Base-by-base conservation (phyloP, 768 basidiomycete species). In the Agaricus blazei region DNA sequence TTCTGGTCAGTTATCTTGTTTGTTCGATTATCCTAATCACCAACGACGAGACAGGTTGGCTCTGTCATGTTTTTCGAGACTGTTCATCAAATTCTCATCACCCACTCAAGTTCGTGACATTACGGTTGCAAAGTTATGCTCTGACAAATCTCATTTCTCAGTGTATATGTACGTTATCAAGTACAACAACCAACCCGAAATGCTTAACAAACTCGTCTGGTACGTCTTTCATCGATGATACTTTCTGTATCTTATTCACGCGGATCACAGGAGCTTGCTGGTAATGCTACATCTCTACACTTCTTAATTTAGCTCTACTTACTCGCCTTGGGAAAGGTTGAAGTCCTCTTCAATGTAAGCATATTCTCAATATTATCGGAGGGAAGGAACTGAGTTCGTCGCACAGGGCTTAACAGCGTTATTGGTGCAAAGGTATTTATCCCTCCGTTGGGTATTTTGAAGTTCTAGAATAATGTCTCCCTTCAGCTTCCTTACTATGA, bases 11-110 rank as follows among this genome's bases (percentile, higher is more conserved):
- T 65, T 29, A 24, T 40, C 19, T 14, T 9, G 23, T 19, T 36
- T 11, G 15, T 15, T 9, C 3, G 12, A 5, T 42, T 24, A 1
- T 27, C 28, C 7, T n/a, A 29, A 12, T 11, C 9, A 14, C 45
- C 7, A 19, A 26, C 29, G 38, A 24, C 15, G 28, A 9, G 19
- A 51, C 51, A 84, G 83, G 83, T 84, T 26, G 69, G 63, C 27
- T 68, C 68, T 9, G 77, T 79, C 5, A 72, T 83, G 68, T 0
- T 72, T 2, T 77, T 76, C 48, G 83, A 84, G 57, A 79, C 78
- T 0, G 58, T 75, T 0, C 81, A 84, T 58, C 83, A 84, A 60
- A 70, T 65, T 1, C 63, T 84, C 28, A 80, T 85, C 55, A 73
- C 77, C 0, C 81, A 84, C 57, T 71, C 75, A 3, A 64, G 83